Evolutionary conservation across 2,329 filamentous ascomycete species (phyloP), one percentile per base, ranked within the genome.

Genomic region (Ophiostoma quercus): DNA sequence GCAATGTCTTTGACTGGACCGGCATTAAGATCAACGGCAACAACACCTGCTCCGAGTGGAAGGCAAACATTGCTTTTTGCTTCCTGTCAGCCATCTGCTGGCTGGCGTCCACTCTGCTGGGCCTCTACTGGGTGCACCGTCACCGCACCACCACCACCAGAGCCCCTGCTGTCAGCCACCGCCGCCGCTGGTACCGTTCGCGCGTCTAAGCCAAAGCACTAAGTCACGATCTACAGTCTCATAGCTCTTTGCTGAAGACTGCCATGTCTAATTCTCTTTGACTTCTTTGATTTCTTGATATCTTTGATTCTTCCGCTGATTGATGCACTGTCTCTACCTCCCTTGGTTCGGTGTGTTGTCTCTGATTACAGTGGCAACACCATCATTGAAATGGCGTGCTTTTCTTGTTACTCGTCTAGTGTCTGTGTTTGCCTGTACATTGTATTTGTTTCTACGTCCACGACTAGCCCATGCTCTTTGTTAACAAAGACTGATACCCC

Each of bases 1-100:
- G 86, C 47, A 78, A 80, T 72, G 78, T 86, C 72, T 90, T 88
- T 77, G 75, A 85, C 76, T 91, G 89, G 88, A 76, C 77, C 71
- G 82, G 83, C 68, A 81, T 91, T 71, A 76, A 79, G 41, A 78
- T 84, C 67, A 74, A 79, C 63, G 80, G 80, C 66, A 80, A 82
- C 73, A 79, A 84, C 65, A 77, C 78, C n/a, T 94, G 91, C 78
- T 83, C 85, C 71, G 85, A 87, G 74, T 91, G 87, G 85, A 92
- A 90, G 79, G 86, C 91, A 57, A 83, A 86, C 72, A 85, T 91
- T 74, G 90, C 90, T 4, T 92, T 93, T 76, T 81, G 84, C 67
- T 93, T 93, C 79, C 79, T 92, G 69, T 89, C 88, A 2, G 89
- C 89, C 69, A 83, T 91, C 73, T 82, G 88, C 76, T 93, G 90